Evolutionary conservation across 2,329 filamentous ascomycete genomes (phyloP), one percentile per base, ranked within the genome.

Genomic region (Biscogniauxia mediterranea): DNA sequence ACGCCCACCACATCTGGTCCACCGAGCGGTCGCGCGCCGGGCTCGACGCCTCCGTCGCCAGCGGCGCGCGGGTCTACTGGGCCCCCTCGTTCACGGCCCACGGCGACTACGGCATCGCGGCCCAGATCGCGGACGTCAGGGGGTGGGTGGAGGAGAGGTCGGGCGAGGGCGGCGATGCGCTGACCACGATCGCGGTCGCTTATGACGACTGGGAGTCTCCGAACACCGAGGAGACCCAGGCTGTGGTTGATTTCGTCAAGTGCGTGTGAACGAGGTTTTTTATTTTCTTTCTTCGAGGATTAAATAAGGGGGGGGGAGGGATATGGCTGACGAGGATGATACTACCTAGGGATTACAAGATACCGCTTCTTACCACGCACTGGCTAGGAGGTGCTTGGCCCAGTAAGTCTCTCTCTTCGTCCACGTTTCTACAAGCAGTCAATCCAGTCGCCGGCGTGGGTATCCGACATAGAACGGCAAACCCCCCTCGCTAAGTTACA

Each of bases 1-100:
- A 85, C 55, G 82, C 83, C 0, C 81, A 82, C 42, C 75, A 81
- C 26, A 83, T 76, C 0, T 83, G 77, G 76, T 78, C 75, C 0
- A 71, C 76, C 9, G 76, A 76, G 0, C 77, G 75, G 0, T 69
- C 79, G 0, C 73, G 77, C 21, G 80, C 81, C 0, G 81, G 81
- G 0, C 68, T 83, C 1, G 74, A 78, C 4, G 82, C 78, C 0
- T 78, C 76, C 0, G 70, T 83, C 4, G 79, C 82, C 15, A 83
- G 81, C 49, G 78, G 81, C 2, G 80, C 78, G 0, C 71, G 81
- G 0, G 78, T 83, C 0, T 81, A 79, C 61, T 83, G 79, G 79
- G 75, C 74, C 1, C 79, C 77, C 49, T 66, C 77, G 1, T 77
- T 83, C 63, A 74, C 78, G 54, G 69, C 78, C 46, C 60, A 76